Percentiles rank a stretch among this genome's conserved stretches.
Evolutionary conservation across 2,329 filamentous ascomycete species (phyloP).

Genomic region (Clonostachys rhizophaga): DNA sequence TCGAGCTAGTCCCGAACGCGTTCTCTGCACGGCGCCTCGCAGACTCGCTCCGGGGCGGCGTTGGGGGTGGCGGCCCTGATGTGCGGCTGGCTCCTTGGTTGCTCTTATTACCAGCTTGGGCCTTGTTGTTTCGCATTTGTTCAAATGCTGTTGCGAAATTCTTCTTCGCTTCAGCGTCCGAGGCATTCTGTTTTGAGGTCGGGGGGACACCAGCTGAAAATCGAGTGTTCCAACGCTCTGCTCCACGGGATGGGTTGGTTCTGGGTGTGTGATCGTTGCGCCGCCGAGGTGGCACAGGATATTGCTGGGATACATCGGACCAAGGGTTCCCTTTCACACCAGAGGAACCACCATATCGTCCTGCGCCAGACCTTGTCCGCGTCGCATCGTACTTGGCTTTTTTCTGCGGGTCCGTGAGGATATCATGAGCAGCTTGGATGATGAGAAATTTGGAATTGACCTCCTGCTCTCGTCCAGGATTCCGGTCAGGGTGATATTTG

Average conservation of each 20-base stretch:
- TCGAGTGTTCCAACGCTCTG: conserved; percentile 37
- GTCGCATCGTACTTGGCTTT: conserved; percentile 50
- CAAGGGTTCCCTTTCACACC: conserved; percentile 55
- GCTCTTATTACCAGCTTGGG: conserved; percentile 9
- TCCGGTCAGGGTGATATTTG: conserved; percentile 85
- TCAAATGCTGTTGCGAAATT: conserved; percentile 36
- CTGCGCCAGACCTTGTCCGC: conserved; percentile 18
- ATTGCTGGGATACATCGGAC: conserved; percentile 42
- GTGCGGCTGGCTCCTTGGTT: conserved; percentile 1
- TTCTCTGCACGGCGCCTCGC: conserved; percentile 50
- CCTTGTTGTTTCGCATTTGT: conserved; percentile 29
- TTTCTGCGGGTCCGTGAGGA: conserved; percentile 48
- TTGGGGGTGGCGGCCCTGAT: conserved; percentile 26
- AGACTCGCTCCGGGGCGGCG: conserved; percentile 43
- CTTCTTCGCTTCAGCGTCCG: conserved; percentile 29
- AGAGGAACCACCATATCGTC: conserved; percentile 41
- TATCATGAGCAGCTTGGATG: conserved; percentile 81
- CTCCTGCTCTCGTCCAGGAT: conserved; percentile 76
- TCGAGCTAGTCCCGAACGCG: conserved; percentile 45
- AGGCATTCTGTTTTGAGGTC: conserved; percentile 25
- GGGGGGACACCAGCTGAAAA: conserved; percentile 34
- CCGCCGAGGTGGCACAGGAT: conserved; percentile 43
- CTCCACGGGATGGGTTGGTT: conserved; percentile 24
- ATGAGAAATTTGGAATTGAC: conserved; percentile 79
- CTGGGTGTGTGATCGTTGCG: too few relatives aligned